A percentile compares a stretch with the other conserved stretches of the same genome.
These are phyloP conservation scores for Pestalotiopsis sp. DNA, from an alignment of 2,329 filamentous ascomycete species.

Conservation along the genomic window DNA sequence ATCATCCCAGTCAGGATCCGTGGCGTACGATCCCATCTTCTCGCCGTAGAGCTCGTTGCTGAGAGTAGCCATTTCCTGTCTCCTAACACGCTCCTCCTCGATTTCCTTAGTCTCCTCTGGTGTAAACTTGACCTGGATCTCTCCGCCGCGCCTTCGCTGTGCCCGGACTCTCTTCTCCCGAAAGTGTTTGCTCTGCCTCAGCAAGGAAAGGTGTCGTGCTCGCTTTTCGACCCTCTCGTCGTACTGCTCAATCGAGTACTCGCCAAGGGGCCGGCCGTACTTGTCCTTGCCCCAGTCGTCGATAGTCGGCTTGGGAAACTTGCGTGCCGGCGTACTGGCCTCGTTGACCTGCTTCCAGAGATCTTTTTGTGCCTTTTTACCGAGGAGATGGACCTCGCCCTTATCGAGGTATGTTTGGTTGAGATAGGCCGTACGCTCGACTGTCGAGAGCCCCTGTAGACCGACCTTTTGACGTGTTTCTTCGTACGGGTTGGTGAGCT, in stretches of 20 bases:
- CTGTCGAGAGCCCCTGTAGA: conserved; percentile 44
- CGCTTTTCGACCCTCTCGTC: conserved; percentile 43
- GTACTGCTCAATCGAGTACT: conserved; percentile 46
- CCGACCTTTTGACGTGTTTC: conserved; percentile 45
- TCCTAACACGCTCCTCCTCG: conserved; percentile 46
- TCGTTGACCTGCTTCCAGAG: conserved; percentile 60
- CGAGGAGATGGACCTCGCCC: conserved; percentile 33
- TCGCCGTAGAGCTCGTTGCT: conserved; percentile 55
- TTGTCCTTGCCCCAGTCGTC: conserved; percentile 53
- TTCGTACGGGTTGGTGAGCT: conserved; percentile 52
- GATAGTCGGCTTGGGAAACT: conserved; percentile 25
- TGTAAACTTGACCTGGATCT: not conserved
- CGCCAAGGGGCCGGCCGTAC: conserved; percentile 49
- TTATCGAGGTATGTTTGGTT: conserved; percentile 48
- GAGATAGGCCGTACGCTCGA: conserved; percentile 51
- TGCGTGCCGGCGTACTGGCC: conserved; percentile 50
- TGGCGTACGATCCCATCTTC: conserved; percentile 54
- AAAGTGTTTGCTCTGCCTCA: conserved; percentile 43
- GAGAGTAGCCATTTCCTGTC: conserved; percentile 53
- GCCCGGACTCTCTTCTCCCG: conserved; percentile 36
- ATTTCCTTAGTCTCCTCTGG: conserved; percentile 35
- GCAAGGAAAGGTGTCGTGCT: conserved; percentile 41
- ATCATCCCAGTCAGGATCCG: conserved; percentile 81
- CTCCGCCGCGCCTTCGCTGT: conserved; percentile 17
- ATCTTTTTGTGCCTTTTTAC: conserved; percentile 55